Evolutionary conservation across 352 stramenopile species (phyloP), one percentile per base, ranked within the genome.

Genomic region (Phytophthora citricola): DNA sequence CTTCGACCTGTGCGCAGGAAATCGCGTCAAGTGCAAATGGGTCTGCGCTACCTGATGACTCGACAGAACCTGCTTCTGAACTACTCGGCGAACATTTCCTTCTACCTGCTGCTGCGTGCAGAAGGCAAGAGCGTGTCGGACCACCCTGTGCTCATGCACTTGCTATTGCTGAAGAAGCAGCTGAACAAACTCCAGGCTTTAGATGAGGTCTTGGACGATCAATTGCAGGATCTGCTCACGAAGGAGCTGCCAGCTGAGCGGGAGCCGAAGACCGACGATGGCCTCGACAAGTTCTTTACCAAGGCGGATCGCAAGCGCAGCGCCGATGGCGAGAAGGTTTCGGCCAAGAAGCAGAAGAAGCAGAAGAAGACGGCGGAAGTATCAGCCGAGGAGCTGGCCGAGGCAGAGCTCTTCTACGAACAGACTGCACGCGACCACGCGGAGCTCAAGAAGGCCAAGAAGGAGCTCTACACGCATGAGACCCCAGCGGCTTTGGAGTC

Each of bases 11-110:
- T 91, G 31, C 76, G 79, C 22, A 78, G 81, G 44, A 84, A 76
- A 65, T 89, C 76, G 5, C 76, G 73, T 5, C 70, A 75, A 24
- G 85, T 78, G 66, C 81, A 91, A 66, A 83, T 71, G 22, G 88
- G 85, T 0, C 62, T 94, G 39, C 83, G 87, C 51, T 94, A 92
- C 62, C 77, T 94, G 49, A 74, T 92, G 51, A 92, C 84, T 17
- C 85, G 83, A 14, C 83, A 94, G 72, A 92, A 92, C 38, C 58
- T 96, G 50, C 70, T 94, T 62, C 80, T 96, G 11, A 93, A 93
- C 68, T 96, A 96, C 74, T 75, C 84, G 24, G 70, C 80, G 38
- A 96, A 94, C 71, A 96, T 94, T 50, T 91, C 83, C 45, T 94
- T 96, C 60, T 96, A 96, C 68, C 58, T 96, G 68, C 64, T 94